These are phyloP conservation scores for Phytophthora multivora DNA, from an alignment of 352 stramenopile species.

Conservation along the genomic window DNA sequence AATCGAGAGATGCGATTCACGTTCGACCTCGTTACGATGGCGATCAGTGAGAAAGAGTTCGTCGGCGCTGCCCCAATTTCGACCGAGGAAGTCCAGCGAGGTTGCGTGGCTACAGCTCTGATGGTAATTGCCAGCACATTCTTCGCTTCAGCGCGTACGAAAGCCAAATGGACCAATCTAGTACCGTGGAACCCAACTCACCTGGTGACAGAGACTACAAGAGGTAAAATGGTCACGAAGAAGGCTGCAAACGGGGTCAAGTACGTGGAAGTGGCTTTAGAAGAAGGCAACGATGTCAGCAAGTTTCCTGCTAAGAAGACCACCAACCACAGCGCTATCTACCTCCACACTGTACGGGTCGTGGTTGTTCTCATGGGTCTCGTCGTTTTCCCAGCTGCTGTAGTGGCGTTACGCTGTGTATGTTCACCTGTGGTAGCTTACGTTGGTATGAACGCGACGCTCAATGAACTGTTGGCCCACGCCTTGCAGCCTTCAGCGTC, in stretches of 20 bases:
- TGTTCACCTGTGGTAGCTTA: constrained; percentile 16
- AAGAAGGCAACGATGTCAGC: constrained; percentile 1
- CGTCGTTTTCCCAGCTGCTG: constrained; percentile 1
- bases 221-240: not conserved
- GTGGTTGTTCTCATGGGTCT: constrained; percentile 4
- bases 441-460: constrained; percentile 12
- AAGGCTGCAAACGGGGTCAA: not conserved
- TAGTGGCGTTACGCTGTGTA: constrained; percentile 8
- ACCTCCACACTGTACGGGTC: not conserved
- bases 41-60: constrained; percentile 34
- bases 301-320: not conserved
- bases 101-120: constrained; percentile 23
- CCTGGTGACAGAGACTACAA: not conserved
- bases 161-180: constrained; percentile 9
- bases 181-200: constrained; percentile 18
- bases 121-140: constrained; percentile 16
- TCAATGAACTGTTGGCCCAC: constrained; percentile 23
- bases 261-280: constrained; percentile 14
- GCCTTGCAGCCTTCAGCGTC: constrained; percentile 9
- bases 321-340: not conserved
- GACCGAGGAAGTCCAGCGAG: constrained; percentile 31
- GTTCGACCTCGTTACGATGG: constrained; percentile 27
- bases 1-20: constrained; percentile 48
- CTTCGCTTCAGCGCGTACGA: constrained; percentile 6
- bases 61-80: constrained; percentile 34